A percentile compares a stretch with the other conserved stretches of the same genome.
Conservation (phyloP, 441 rosid species). For the Jatropha multifida region DNA sequence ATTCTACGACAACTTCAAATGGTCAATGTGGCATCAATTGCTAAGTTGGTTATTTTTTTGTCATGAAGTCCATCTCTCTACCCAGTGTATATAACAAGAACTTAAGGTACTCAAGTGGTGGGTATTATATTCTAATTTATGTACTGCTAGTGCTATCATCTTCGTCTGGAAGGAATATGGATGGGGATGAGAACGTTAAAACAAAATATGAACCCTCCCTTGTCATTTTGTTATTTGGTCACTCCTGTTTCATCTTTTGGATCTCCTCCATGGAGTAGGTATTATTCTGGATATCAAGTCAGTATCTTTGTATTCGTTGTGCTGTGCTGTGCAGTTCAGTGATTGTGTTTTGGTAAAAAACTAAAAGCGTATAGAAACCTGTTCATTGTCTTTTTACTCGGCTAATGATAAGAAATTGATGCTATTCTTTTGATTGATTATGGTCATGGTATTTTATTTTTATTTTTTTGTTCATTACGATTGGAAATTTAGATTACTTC, state of each 20-base stretch:
- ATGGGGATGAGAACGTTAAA: background rate
- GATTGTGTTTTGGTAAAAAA: background rate
- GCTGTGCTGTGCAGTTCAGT: conserved; percentile 16
- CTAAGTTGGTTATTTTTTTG: conserved; percentile 26
- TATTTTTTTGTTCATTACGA: background rate
- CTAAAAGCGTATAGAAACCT: conserved; percentile 13
- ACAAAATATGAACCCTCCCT: background rate
- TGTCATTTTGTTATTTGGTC: conserved; percentile 7
- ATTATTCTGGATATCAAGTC: background rate
- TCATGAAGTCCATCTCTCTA: conserved; percentile 7
- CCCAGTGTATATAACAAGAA: conserved; percentile 39
- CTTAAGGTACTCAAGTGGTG: conserved; percentile 14
- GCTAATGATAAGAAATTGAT: background rate
- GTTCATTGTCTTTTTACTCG: background rate
- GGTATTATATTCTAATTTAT: background rate
- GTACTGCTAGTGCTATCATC: background rate
- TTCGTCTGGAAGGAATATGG: conserved; percentile 11
- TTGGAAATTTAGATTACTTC: too few relatives aligned
- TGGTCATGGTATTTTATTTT: background rate
- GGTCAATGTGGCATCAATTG: conserved; percentile 84
- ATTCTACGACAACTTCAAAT: conserved; percentile 43
- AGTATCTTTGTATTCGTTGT: conserved; percentile 11
- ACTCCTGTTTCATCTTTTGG: conserved; percentile 3
- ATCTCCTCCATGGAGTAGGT: background rate
- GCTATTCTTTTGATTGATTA: background rate